Percentiles rank a stretch among this genome's conserved stretches.
Conservation (phyloP, 257 asterid genomes). For the Solanum ossicruentum region DNA sequence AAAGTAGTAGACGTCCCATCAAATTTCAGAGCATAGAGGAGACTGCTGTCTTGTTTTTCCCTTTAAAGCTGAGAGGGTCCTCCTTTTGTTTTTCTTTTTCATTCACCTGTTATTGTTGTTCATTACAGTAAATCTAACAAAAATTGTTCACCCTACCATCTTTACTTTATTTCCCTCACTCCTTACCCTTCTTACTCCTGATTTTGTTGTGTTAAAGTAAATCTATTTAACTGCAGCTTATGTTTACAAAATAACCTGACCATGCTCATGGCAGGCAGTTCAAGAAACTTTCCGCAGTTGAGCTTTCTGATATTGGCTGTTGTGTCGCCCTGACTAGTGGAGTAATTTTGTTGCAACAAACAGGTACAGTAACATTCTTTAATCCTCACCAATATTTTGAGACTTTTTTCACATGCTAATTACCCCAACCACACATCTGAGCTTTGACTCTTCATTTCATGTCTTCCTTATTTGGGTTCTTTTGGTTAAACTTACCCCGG, state of each 20-base stretch:
- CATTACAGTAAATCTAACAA: background rate
- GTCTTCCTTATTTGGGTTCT: background rate
- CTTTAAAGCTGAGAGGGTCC: background rate
- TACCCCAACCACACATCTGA: background rate
- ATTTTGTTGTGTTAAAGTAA: background rate
- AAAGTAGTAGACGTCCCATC: background rate
- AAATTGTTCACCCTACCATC: background rate
- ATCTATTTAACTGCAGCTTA: background rate
- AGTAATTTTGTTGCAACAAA: constrained; percentile 74
- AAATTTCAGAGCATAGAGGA: background rate
- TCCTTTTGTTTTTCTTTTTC: background rate
- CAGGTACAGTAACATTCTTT: constrained; percentile 38
- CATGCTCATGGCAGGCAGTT: constrained; percentile 96
- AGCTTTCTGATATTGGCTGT: constrained; percentile 89
- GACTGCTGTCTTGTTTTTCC: background rate
- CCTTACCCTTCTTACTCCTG: background rate
- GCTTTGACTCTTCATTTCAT: background rate
- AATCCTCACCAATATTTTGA: background rate
- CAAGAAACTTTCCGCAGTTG: constrained; percentile 75
- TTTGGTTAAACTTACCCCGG: background rate
- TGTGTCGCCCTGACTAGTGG: constrained; percentile 59
- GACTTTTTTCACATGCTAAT: background rate
- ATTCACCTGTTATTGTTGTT: background rate
- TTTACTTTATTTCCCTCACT: background rate
- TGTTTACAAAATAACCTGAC: constrained; percentile 41